Conservation (phyloP, 352 stramenopile genomes). For the Blastocystis sp. region DNA sequence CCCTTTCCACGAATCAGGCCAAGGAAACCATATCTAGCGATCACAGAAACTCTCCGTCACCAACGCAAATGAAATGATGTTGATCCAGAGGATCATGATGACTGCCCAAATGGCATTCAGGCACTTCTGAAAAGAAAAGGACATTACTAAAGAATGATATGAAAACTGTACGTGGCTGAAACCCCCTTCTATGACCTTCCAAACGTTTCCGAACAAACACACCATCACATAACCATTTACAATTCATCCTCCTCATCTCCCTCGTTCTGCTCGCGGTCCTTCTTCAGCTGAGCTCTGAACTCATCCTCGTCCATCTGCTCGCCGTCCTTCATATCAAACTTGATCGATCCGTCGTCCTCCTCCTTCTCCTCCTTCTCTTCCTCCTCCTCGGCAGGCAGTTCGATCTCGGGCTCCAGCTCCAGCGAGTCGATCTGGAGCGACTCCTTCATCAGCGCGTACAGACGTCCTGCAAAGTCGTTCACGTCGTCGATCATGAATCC, state of each 20-base stretch:
- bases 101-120: not conserved
- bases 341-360: slow-evolving; percentile 58
- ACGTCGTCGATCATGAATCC: slow-evolving; percentile 86
- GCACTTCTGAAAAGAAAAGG: not conserved
- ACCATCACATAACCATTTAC: slow-evolving; percentile 2
- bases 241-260: slow-evolving; percentile 19
- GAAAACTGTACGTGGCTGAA: too few species aligned
- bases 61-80: not conserved
- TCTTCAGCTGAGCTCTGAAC: slow-evolving; percentile 42
- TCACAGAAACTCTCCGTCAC: not conserved
- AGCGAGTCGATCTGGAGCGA: slow-evolving; percentile 79
- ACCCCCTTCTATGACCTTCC: too few species aligned
- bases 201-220: too few species aligned
- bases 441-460: slow-evolving; percentile 82
- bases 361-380: slow-evolving; percentile 60
- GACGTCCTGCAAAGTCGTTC: slow-evolving; percentile 79
- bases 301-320: slow-evolving; percentile 65
- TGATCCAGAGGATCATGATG: not conserved
- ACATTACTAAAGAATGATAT: too few species aligned
- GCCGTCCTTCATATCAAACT: slow-evolving; percentile 66
- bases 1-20: slow-evolving; percentile 9
- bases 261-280: not conserved
- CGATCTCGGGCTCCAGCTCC: slow-evolving; percentile 83
- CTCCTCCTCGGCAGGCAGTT: slow-evolving; percentile 68
- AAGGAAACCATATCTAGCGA: not conserved